Evolutionary conservation across 768 basidiomycete species (phyloP).

Genomic region (Amanita fuliginea): DNA sequence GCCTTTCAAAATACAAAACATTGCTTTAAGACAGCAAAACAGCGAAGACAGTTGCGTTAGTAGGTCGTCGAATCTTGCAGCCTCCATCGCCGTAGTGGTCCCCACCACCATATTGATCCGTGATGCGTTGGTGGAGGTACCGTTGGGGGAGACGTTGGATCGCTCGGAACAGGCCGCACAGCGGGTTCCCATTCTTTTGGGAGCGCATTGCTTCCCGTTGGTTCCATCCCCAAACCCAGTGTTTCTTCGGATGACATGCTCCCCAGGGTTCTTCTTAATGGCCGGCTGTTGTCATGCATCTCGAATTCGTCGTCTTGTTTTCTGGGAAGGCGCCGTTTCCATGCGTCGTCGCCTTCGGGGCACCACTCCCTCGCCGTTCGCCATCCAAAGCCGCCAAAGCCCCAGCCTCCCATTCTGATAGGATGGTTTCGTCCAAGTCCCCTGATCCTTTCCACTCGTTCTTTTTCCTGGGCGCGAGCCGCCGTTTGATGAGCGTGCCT

Average conservation of each 20-base stretch:
- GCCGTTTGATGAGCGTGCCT: conserved; percentile 65
- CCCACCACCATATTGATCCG: conserved; percentile 70
- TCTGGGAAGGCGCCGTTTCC: neutral
- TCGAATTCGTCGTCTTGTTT: neutral
- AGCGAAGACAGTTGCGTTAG: conserved; percentile 12
- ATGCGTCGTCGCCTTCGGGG: neutral
- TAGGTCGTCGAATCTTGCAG: conserved; percentile 71
- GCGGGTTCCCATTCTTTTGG: neutral
- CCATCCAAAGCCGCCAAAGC: conserved; percentile 58
- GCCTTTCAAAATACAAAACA: neutral
- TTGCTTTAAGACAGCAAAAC: neutral
- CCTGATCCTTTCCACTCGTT: conserved; percentile 56
- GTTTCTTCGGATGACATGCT: neutral
- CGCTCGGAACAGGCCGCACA: too few relatives aligned
- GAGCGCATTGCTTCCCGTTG: neutral
- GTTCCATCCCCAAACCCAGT: neutral
- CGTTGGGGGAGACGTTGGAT: neutral
- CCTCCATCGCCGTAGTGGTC: conserved; percentile 63
- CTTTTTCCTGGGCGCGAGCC: conserved; percentile 57
- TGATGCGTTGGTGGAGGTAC: conserved; percentile 7
- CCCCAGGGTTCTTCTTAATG: neutral
- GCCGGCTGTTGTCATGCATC: neutral
- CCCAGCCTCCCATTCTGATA: conserved; percentile 44
- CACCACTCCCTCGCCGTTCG: conserved; percentile 12
- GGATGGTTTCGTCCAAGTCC: conserved; percentile 36